Conservation (phyloP, 2,329 filamentous ascomycete genomes). For the Ophiostoma triangulosporum region DNA sequence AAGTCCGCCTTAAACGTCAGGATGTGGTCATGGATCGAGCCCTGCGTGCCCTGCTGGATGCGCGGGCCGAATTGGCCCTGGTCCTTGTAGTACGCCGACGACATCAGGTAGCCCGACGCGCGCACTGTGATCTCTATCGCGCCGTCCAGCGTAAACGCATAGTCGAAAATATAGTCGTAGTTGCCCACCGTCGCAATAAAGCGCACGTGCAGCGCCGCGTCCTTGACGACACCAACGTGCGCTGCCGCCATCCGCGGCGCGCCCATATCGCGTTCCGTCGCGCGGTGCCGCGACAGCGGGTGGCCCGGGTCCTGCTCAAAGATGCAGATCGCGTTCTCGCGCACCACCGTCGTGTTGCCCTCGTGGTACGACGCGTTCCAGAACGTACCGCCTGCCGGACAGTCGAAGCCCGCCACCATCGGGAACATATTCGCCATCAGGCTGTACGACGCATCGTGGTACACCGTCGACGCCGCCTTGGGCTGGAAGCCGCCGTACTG, state of each 20-base stretch:
- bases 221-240: constrained; percentile 33
- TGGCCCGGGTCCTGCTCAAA: constrained; percentile 39
- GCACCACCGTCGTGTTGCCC: constrained; percentile 28
- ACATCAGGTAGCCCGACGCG: constrained; percentile 26
- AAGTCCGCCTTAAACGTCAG: constrained; percentile 28
- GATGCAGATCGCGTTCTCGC: constrained; percentile 38
- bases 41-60: constrained; percentile 21
- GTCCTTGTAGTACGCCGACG: constrained; percentile 21
- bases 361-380: constrained; percentile 33
- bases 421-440: constrained; percentile 32
- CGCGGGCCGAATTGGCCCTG: constrained; percentile 23
- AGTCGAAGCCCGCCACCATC: constrained; percentile 36
- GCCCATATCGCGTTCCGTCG: constrained; percentile 16
- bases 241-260: constrained; percentile 11
- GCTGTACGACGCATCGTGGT: constrained; percentile 34
- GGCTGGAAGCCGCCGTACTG: constrained; percentile 38
- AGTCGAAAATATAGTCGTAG: constrained; percentile 38
- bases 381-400: constrained; percentile 35
- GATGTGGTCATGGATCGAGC: constrained; percentile 26
- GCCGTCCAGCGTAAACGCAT: constrained; percentile 38
- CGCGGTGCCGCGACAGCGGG: constrained; percentile 35
- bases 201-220: constrained; percentile 31
- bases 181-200: constrained; percentile 38
- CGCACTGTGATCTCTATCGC: constrained; percentile 36
- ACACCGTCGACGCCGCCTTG: constrained; percentile 29